Conservation (phyloP, 306 rosid genomes). For the Corylus heterophylla region DNA sequence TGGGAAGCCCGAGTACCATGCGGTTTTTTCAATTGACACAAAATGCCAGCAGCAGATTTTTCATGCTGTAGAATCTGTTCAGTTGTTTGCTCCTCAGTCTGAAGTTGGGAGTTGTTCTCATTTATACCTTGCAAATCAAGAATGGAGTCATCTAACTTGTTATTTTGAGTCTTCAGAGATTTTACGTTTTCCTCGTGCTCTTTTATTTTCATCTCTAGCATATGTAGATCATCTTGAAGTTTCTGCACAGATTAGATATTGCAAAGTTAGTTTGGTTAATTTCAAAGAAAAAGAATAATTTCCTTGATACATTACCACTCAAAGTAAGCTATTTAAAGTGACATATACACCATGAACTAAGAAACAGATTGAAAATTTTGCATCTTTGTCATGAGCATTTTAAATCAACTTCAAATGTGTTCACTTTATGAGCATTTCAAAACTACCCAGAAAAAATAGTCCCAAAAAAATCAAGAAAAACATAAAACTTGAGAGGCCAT, state of each 20-base stretch:
- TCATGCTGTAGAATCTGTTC: conserved; percentile 57
- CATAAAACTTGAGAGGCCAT: background rate
- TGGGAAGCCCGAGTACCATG: conserved; percentile 53
- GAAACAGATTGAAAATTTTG: background rate
- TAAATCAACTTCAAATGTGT: no score
- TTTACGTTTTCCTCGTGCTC: conserved; percentile 69
- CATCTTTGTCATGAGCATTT: background rate
- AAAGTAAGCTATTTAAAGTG: background rate
- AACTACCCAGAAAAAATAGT: background rate
- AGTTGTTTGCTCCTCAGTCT: conserved; percentile 54
- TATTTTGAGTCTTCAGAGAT: conserved; percentile 51
- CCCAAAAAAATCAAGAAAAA: background rate
- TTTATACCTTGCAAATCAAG: conserved; percentile 74
- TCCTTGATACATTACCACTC: background rate
- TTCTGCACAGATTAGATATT: conserved; percentile 50
- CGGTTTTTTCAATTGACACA: conserved; percentile 47
- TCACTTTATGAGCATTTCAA: background rate
- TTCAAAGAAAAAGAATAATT: background rate
- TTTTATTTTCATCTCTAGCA: conserved; percentile 67
- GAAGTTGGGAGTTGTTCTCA: conserved; percentile 33
- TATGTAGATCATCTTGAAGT: conserved; percentile 54
- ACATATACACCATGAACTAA: background rate
- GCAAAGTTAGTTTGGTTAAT: conserved; percentile 24
- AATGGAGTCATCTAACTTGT: conserved; percentile 64
- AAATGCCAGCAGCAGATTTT: conserved; percentile 77